Evolutionary conservation across 1,284 basidiomycete genomes (phyloP).

Genomic region (Boletus sp.): DNA sequence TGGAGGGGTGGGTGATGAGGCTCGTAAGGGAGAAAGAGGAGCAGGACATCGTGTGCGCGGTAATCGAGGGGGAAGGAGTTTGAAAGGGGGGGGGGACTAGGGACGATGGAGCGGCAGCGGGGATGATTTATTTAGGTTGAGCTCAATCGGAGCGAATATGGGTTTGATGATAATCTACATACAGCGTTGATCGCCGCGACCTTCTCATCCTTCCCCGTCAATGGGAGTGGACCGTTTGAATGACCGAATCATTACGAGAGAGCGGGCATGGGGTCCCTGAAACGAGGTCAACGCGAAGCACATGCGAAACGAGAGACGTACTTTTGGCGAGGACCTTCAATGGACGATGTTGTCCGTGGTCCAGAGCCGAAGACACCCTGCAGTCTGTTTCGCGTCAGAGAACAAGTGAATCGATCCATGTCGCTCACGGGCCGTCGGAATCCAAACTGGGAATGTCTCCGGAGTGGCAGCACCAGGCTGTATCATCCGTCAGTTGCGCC

Average conservation of each 20-base stretch:
- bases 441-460: constrained; percentile 10
- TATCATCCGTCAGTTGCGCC: constrained; percentile 1
- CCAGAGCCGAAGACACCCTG: background rate
- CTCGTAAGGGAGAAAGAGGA: constrained; percentile 19
- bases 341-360: constrained; percentile 3
- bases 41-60: constrained; percentile 1
- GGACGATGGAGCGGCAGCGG: constrained; percentile 11
- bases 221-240: constrained; percentile 31
- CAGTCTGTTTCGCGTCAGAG: constrained; percentile 13
- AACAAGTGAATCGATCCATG: background rate
- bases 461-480: constrained; percentile 1
- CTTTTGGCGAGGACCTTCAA: constrained; percentile 9
- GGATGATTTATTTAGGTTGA: constrained; percentile 29
- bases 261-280: constrained; percentile 32
- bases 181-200: constrained; percentile 45
- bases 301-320: constrained; percentile 13
- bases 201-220: constrained; percentile 36
- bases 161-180: constrained; percentile 37
- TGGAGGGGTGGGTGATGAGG: constrained; percentile 26
- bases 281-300: constrained; percentile 25
- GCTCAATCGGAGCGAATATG: constrained; percentile 33
- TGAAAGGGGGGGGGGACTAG: background rate
- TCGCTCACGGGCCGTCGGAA: background rate
- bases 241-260: constrained; percentile 37
- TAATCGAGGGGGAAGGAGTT: background rate